These are phyloP conservation scores for Phylloporus arenicola DNA, from an alignment of 768 basidiomycete species.

Conservation along the genomic window DNA sequence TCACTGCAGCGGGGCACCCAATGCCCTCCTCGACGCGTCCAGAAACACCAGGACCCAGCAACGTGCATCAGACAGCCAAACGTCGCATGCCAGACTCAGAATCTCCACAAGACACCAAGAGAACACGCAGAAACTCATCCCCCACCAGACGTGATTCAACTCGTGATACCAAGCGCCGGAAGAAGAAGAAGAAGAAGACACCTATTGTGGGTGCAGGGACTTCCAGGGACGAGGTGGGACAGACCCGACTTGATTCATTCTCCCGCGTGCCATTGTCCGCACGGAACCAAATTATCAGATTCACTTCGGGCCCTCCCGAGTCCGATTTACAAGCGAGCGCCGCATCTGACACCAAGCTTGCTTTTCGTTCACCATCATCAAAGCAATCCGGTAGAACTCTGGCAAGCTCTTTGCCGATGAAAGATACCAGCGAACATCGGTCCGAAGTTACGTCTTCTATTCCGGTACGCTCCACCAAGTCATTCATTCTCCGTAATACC, in stretches of 20 bases:
- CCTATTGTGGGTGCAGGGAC: slow-evolving; percentile 15
- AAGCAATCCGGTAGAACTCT: not conserved
- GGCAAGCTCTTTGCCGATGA: not conserved
- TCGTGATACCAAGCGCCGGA: slow-evolving; percentile 25
- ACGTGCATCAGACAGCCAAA: slow-evolving; percentile 7
- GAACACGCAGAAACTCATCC: slow-evolving; percentile 17
- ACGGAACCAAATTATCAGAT: slow-evolving; percentile 26
- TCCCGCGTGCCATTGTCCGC: slow-evolving; percentile 15
- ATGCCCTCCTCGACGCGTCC: slow-evolving; percentile 27
- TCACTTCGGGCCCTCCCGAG: slow-evolving; percentile 18
- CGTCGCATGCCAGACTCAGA: slow-evolving; percentile 24
- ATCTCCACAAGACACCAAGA: slow-evolving; percentile 18
- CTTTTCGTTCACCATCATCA: not conserved
- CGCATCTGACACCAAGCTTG: not conserved
- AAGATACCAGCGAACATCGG: not conserved
- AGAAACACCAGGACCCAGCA: slow-evolving; percentile 14
- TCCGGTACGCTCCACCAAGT: slow-evolving; percentile 9
- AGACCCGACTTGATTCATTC: slow-evolving; percentile 6
- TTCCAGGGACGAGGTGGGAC: slow-evolving; percentile 9
- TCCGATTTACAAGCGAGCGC: slow-evolving; percentile 1
- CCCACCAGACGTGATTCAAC: slow-evolving; percentile 13
- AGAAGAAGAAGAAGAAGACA: slow-evolving; percentile 26
- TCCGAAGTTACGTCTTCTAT: slow-evolving; percentile 6
- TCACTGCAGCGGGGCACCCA: not conserved
- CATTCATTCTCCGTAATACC: not conserved